Conservation (phyloP, 2,329 filamentous ascomycete genomes). For the Talaromyces atroroseus region DNA sequence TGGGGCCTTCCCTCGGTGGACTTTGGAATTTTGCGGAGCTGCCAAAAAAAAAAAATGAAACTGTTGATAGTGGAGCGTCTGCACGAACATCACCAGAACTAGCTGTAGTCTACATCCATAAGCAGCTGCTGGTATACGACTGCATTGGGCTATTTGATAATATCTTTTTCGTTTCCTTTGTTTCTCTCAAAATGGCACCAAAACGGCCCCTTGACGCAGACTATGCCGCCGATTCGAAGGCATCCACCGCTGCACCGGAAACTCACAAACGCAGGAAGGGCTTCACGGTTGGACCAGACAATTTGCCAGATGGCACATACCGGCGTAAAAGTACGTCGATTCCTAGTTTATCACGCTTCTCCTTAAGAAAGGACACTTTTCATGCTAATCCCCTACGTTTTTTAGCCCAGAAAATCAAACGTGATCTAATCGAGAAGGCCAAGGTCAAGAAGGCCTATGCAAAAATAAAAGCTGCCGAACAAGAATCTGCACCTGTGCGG, state of each 20-base stretch:
- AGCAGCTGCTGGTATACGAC: too few species aligned
- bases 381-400: neutral
- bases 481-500: constrained; percentile 29
- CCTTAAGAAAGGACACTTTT: neutral
- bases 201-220: constrained; percentile 53
- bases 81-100: too few species aligned
- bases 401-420: constrained; percentile 80
- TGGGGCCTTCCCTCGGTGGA: neutral
- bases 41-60: neutral
- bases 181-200: constrained; percentile 46
- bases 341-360: neutral
- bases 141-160: too few species aligned
- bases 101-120: too few species aligned
- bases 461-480: constrained; percentile 68
- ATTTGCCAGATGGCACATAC: constrained; percentile 85
- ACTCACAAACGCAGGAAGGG: constrained; percentile 59
- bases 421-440: constrained; percentile 80
- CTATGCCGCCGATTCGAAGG: constrained; percentile 43
- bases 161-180: neutral
- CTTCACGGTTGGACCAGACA: constrained; percentile 81
- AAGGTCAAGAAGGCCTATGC: constrained; percentile 90
- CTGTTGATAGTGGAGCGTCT: too few species aligned
- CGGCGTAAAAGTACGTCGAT: constrained; percentile 62
- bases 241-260: constrained; percentile 38
- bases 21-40: neutral